phyloP scores from a whole-genome alignment of 2,329 filamentous ascomycete genomes.

The Alternaria gaisen region DNA sequence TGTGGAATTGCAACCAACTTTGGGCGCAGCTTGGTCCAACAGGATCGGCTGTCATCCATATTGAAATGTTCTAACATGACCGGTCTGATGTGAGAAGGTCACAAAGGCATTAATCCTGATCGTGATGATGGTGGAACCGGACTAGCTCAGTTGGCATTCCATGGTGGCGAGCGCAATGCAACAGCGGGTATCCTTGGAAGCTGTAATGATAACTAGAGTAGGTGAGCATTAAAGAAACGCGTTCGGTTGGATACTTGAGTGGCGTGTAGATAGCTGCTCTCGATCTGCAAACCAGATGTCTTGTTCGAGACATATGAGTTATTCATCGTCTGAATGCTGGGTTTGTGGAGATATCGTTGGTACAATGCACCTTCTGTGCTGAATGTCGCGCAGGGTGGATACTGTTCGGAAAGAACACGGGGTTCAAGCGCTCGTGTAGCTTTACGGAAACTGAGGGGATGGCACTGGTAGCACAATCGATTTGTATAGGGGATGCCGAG shows the following conservation, averaged over 20 bases:
- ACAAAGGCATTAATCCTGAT: not conserved
- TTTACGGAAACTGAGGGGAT: not conserved
- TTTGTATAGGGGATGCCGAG: not conserved
- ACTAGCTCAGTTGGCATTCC: not conserved
- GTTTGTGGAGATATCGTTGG: not conserved
- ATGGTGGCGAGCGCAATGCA: not conserved
- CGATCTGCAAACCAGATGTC: not conserved
- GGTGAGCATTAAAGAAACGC: not conserved
- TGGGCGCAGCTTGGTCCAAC: not conserved
- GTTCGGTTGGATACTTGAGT: not conserved
- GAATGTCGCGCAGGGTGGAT: slow-evolving; percentile 4
- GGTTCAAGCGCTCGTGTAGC: slow-evolving; percentile 1
- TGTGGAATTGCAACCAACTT: not conserved
- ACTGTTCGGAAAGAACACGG: not conserved
- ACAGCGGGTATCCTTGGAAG: not conserved
- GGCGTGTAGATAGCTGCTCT: not conserved
- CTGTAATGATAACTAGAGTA: not conserved
- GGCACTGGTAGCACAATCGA: not conserved
- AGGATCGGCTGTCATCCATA: not conserved
- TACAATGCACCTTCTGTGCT: not conserved
- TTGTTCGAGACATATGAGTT: not conserved
- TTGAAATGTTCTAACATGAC: not conserved
- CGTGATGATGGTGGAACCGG: not conserved
- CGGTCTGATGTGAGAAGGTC: not conserved
- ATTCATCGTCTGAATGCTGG: not conserved